Percentiles rank a stretch among this genome's conserved stretches.
These are phyloP conservation scores for Globisporangium heterothallicum DNA, from an alignment of 352 stramenopile genomes.

Conservation along the genomic window DNA sequence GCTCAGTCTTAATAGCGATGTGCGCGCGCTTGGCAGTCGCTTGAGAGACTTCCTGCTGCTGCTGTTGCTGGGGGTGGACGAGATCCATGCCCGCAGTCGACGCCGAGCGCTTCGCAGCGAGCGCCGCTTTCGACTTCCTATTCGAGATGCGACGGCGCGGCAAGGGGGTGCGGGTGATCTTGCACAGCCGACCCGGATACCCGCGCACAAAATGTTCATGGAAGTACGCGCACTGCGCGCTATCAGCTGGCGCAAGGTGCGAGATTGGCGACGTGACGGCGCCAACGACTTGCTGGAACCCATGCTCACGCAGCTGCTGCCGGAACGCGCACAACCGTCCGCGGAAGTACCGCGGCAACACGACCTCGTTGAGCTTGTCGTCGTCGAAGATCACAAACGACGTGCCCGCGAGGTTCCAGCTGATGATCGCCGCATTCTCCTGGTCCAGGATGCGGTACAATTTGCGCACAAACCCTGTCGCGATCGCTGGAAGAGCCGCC, in stretches of 20 bases:
- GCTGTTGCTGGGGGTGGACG: neutral
- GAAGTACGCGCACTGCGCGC: conserved; percentile 19
- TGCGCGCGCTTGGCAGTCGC: conserved; percentile 15
- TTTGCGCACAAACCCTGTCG: conserved; percentile 67
- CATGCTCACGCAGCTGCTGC: conserved; percentile 68
- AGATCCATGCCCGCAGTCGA: neutral
- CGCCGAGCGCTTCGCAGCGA: neutral
- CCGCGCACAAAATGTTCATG: conserved; percentile 47
- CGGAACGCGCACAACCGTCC: conserved; percentile 54
- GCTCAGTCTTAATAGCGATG: no score
- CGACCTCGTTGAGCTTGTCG: conserved; percentile 32
- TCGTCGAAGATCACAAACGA: conserved; percentile 53
- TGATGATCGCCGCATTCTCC: conserved; percentile 44
- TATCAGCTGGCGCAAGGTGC: conserved; percentile 1
- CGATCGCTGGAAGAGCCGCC: conserved; percentile 29
- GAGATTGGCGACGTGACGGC: conserved; percentile 3
- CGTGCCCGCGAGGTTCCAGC: conserved; percentile 43
- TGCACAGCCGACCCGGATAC: conserved; percentile 26
- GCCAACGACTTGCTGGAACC: conserved; percentile 27
- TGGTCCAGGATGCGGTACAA: conserved; percentile 72
- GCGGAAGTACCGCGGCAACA: conserved; percentile 67
- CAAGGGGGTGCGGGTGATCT: conserved; percentile 34
- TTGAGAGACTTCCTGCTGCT: conserved; percentile 19
- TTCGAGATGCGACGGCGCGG: conserved; percentile 25
- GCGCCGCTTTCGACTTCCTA: conserved; percentile 11